Evolutionary conservation across 495 filamentous ascomycete genomes (phyloP).

Genomic region (Echria macrotheca): DNA sequence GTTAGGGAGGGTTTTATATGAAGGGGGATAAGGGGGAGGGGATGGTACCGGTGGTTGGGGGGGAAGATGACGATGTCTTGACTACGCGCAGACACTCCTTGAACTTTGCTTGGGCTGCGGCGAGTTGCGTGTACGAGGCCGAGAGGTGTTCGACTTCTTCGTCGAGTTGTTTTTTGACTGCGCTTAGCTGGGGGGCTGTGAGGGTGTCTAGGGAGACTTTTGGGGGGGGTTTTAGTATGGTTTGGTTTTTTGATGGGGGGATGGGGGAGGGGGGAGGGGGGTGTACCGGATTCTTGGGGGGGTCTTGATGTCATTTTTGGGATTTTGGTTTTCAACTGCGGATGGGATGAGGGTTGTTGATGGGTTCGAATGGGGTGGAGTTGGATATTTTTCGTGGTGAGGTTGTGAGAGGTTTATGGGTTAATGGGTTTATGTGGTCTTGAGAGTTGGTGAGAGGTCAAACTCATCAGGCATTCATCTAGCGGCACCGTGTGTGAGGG

Average conservation of each 20-base stretch:
- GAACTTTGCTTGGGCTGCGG: slow-evolving; percentile 85
- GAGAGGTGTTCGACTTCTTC: slow-evolving; percentile 92
- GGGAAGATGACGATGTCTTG: no score
- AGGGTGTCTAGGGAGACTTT: slow-evolving; percentile 48
- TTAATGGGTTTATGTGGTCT: no score
- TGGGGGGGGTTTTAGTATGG: neutral
- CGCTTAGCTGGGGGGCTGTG: slow-evolving; percentile 45
- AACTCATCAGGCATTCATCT: no score
- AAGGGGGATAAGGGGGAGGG: no score
- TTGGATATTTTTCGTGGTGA: no score
- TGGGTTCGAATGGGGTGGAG: no score
- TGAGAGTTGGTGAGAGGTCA: no score
- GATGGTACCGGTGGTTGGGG: no score
- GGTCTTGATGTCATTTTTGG: slow-evolving; percentile 15
- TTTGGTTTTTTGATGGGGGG: slow-evolving; percentile 17
- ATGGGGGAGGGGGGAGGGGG: neutral
- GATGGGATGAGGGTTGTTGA: no score
- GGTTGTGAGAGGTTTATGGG: no score
- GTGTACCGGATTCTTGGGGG: slow-evolving; percentile 21
- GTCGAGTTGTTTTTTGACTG: slow-evolving; percentile 90
- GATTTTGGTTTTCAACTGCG: neutral
- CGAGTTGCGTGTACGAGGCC: slow-evolving; percentile 78
- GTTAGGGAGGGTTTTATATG: no score
- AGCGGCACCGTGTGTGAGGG: no score
- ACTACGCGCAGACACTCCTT: slow-evolving; percentile 77